Evolutionary conservation across 116 monocot genomes (phyloP).

Genomic region (Posidonia oceanica): DNA sequence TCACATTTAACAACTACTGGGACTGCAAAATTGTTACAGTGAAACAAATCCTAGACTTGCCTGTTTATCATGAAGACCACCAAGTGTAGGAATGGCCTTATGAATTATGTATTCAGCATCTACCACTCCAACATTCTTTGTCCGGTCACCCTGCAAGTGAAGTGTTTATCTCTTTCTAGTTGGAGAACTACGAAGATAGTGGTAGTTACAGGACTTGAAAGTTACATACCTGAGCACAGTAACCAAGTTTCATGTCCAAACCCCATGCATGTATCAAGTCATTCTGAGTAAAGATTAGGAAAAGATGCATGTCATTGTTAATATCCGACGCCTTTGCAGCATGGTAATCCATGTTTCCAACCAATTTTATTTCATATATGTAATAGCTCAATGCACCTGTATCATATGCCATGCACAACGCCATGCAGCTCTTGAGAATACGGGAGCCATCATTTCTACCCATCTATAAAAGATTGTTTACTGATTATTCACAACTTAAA

Average conservation of each 20-base stretch:
- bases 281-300: constrained; percentile 36
- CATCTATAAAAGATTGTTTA: constrained; percentile 27
- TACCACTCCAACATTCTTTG: constrained; percentile 70
- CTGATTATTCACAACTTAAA: neutral
- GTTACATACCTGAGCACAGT: constrained; percentile 49
- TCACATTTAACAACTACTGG: neutral
- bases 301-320: neutral
- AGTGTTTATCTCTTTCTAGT: neutral
- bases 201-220: neutral
- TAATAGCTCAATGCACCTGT: constrained; percentile 26
- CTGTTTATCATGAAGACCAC: constrained; percentile 34
- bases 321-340: too few relatives aligned
- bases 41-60: constrained; percentile 16
- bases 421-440: constrained; percentile 77
- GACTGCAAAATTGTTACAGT: neutral
- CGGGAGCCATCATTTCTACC: constrained; percentile 94
- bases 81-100: constrained; percentile 66
- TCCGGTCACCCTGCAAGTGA: constrained; percentile 59
- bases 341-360: neutral
- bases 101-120: constrained; percentile 84
- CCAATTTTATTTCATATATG: neutral
- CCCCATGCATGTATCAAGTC: constrained; percentile 98
- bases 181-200: neutral
- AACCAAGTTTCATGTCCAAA: constrained; percentile 73
- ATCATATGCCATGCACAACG: constrained; percentile 82